A percentile compares a stretch with the other conserved stretches of the same genome.
phyloP scores from a whole-genome alignment of 495 filamentous ascomycete species.

The Aspergillus indologenus region DNA sequence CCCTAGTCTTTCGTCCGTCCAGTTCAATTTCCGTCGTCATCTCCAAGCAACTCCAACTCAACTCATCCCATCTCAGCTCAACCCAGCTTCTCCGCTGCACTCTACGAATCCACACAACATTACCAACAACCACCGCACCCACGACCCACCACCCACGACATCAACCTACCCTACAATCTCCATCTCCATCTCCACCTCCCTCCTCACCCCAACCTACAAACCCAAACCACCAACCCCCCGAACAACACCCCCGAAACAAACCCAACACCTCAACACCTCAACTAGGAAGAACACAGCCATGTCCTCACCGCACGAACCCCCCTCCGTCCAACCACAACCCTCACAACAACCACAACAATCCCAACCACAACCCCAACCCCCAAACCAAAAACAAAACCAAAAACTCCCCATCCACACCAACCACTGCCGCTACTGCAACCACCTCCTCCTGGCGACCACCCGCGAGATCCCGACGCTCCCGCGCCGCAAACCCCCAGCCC shows the following conservation, averaged over 20 bases:
- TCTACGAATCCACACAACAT: too few species aligned
- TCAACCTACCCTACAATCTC: background rate
- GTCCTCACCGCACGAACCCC: too few species aligned
- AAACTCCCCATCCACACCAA: slow-evolving; percentile 55
- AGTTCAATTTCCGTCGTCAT: too few species aligned
- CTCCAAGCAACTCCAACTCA: too few species aligned
- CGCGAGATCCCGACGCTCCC: slow-evolving; percentile 53
- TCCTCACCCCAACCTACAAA: background rate
- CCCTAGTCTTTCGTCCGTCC: too few species aligned
- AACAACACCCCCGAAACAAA: background rate
- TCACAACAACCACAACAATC: background rate
- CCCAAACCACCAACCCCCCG: background rate
- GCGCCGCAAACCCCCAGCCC: slow-evolving; percentile 35
- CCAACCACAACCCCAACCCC: background rate
- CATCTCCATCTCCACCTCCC: background rate
- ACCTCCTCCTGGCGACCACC: slow-evolving; percentile 67
- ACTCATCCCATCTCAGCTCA: too few species aligned
- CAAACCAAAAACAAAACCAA: slow-evolving; percentile 1
- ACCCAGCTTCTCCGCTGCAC: too few species aligned
- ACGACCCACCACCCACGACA: too few species aligned
- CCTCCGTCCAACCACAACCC: background rate
- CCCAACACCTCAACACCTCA: too few species aligned
- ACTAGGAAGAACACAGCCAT: too few species aligned
- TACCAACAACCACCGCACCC: too few species aligned
- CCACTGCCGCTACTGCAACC: slow-evolving; percentile 70